A percentile compares a stretch with the other conserved stretches of the same genome.
Conservation (phyloP, 169 alveolate genomes). For the Plasmodium berghei region DNA sequence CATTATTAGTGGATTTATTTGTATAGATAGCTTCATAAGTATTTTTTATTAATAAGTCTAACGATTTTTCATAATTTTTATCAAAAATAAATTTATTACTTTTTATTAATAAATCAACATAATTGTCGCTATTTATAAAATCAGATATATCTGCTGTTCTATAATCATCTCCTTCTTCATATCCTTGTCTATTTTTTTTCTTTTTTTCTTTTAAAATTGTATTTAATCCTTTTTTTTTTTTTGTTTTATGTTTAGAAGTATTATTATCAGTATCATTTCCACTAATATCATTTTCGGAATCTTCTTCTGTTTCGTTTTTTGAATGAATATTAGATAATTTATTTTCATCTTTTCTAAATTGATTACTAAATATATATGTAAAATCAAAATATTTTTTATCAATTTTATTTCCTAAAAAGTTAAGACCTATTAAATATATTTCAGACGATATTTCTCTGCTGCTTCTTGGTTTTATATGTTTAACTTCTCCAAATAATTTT, state of each 20-base stretch:
- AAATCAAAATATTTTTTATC: constrained; percentile 98
- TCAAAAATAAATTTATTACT: constrained; percentile 80
- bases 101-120: constrained; percentile 84
- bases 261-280: constrained; percentile 76
- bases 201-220: constrained; percentile 85
- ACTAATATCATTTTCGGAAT: constrained; percentile 78
- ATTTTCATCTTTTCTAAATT: constrained; percentile 62
- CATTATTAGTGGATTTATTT: constrained; percentile 87
- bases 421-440: constrained; percentile 96
- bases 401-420: constrained; percentile 95
- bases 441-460: constrained; percentile 98
- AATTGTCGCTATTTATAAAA: constrained; percentile 83
- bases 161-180: constrained; percentile 89
- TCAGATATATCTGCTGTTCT: constrained; percentile 82
- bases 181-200: constrained; percentile 90
- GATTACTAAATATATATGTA: constrained; percentile 92
- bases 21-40: constrained; percentile 59
- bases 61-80: constrained; percentile 37
- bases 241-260: constrained; percentile 57
- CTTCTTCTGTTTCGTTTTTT: constrained; percentile 53
- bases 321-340: not conserved
- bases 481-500: constrained; percentile 96
- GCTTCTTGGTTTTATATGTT: constrained; percentile 98
- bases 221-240: constrained; percentile 79
- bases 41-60: constrained; percentile 64